These are phyloP conservation scores for Debaryomyces hansenii DNA, from an alignment of 805 yeast genomes.

Conservation along the genomic window DNA sequence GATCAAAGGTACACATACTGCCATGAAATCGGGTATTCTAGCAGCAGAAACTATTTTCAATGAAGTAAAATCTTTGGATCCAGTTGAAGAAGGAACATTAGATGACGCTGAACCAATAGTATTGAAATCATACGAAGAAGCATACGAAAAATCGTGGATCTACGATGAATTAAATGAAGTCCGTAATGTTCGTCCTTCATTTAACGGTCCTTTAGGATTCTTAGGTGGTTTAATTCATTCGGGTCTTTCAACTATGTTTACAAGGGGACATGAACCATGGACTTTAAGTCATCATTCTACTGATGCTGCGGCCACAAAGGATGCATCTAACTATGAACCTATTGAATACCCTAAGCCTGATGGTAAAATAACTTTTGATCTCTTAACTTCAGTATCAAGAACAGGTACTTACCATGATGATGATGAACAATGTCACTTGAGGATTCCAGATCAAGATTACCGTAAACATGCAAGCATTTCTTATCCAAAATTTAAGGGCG, in stretches of 20 bases:
- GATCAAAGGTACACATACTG: constrained; percentile 96
- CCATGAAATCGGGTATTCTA: constrained; percentile 91
- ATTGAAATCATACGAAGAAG: constrained; percentile 59
- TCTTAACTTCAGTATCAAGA: constrained; percentile 90
- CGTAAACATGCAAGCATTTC: constrained; percentile 65
- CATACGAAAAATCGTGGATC: constrained; percentile 79
- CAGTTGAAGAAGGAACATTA: constrained; percentile 44
- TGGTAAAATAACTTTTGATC: constrained; percentile 86
- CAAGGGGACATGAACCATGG: constrained; percentile 85
- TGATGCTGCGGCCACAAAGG: constrained; percentile 70
- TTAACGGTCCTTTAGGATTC: constrained; percentile 71
- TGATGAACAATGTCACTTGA: constrained; percentile 86
- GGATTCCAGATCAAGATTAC: constrained; percentile 60
- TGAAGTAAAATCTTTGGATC: constrained; percentile 41
- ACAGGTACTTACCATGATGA: constrained; percentile 97
- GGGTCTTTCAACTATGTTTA: constrained; percentile 76
- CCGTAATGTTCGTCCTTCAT: constrained; percentile 91
- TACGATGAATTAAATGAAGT: constrained; percentile 79
- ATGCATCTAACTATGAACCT: constrained; percentile 64
- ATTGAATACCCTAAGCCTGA: constrained; percentile 96
- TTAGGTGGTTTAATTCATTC: constrained; percentile 83
- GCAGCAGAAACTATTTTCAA: constrained; percentile 85
- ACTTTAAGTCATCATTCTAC: constrained; percentile 70
- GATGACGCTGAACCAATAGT: constrained; percentile 39
- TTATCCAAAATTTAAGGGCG: constrained; percentile 78